A percentile compares a stretch with the other conserved stretches of the same genome.
These are phyloP conservation scores for Penicillium sp. DNA, from an alignment of 2,329 filamentous ascomycete genomes.

Conservation along the genomic window DNA sequence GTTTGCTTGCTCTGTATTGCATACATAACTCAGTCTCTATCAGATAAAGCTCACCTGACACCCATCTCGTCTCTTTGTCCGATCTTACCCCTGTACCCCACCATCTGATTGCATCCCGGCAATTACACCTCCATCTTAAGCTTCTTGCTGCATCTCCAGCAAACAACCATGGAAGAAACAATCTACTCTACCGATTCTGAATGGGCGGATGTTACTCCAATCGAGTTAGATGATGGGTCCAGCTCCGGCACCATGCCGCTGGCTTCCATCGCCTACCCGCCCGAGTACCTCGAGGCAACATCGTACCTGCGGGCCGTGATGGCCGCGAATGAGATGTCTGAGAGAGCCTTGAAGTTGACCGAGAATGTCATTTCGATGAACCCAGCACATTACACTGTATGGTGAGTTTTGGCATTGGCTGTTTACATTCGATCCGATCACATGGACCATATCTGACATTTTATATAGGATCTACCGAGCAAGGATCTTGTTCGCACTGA, in stretches of 20 bases:
- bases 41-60: not conserved
- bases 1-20: not conserved
- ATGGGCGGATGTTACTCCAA: constrained; percentile 81
- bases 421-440: not conserved
- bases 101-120: constrained; percentile 2
- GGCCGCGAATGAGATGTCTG: constrained; percentile 78
- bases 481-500: constrained; percentile 66
- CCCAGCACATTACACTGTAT: constrained; percentile 96
- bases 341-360: constrained; percentile 74
- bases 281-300: constrained; percentile 87
- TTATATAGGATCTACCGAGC: constrained; percentile 72
- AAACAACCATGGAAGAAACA: constrained; percentile 27
- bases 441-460: constrained; percentile 12
- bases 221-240: constrained; percentile 77
- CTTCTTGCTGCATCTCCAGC: not conserved
- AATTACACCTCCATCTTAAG: constrained; percentile 1
- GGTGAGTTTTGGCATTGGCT: constrained; percentile 50
- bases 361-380: constrained; percentile 89
- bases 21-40: not conserved
- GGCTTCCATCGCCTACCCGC: constrained; percentile 86
- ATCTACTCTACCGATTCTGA: constrained; percentile 63
- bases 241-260: constrained; percentile 56
- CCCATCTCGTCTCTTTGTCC: not conserved
- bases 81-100: constrained; percentile 4
- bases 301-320: constrained; percentile 92